A percentile compares a stretch with the other conserved stretches of the same genome.
Conservation (phyloP, 1,284 basidiomycete species). For the Macrocybe sp. region DNA sequence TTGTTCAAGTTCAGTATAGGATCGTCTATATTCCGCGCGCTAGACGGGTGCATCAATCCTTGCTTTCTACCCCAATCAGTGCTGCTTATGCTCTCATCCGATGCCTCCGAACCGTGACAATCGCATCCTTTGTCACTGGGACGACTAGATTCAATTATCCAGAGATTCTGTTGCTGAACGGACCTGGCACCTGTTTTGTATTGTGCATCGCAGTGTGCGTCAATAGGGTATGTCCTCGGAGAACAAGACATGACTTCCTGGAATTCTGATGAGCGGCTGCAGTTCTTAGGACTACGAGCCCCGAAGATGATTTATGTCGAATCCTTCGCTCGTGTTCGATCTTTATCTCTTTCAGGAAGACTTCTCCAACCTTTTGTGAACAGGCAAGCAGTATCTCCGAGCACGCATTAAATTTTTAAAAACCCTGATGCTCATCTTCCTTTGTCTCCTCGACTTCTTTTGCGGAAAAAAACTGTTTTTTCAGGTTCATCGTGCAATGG, state of each 20-base stretch:
- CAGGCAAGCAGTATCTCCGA: constrained; percentile 37
- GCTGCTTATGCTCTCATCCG: constrained; percentile 54
- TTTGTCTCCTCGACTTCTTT: too few species aligned
- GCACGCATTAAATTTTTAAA: constrained; percentile 6
- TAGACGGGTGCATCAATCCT: constrained; percentile 75
- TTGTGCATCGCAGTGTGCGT: constrained; percentile 73
- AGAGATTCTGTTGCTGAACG: constrained; percentile 87
- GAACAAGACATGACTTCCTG: neutral
- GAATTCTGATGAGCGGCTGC: constrained; percentile 10
- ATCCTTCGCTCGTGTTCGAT: constrained; percentile 86
- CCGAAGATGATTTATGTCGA: constrained; percentile 89
- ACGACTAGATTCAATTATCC: constrained; percentile 40
- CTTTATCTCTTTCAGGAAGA: constrained; percentile 82
- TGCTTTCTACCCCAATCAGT: constrained; percentile 64
- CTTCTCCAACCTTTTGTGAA: constrained; percentile 82
- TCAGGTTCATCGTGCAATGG: constrained; percentile 87
- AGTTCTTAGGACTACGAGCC: constrained; percentile 74
- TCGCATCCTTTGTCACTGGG: constrained; percentile 37
- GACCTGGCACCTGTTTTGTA: constrained; percentile 91
- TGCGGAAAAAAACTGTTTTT: too few species aligned
- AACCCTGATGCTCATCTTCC: neutral
- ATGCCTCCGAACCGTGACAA: constrained; percentile 54
- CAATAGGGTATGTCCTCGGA: constrained; percentile 58
- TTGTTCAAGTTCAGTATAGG: constrained; percentile 28
- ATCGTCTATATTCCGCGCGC: constrained; percentile 80